phyloP scores from a whole-genome alignment of 495 filamentous ascomycete genomes.

The Penicillium mononematosum region DNA sequence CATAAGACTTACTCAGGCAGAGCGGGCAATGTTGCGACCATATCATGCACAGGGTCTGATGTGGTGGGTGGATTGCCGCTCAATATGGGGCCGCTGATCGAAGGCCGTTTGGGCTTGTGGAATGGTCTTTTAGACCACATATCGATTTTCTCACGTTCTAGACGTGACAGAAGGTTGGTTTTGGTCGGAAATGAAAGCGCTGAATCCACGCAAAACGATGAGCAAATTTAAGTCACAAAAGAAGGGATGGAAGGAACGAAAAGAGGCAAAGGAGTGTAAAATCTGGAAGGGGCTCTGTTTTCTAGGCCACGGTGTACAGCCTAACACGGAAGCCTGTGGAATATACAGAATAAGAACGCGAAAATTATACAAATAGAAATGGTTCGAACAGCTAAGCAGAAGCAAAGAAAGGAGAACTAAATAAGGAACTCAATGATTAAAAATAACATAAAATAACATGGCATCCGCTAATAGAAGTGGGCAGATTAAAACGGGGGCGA shows the following conservation, averaged over 20 bases:
- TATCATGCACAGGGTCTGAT: slow-evolving; percentile 6
- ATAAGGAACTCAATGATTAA: not conserved
- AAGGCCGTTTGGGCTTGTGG: slow-evolving; percentile 41
- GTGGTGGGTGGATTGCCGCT: slow-evolving; percentile 41
- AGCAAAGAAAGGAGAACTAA: not conserved
- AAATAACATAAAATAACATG: slow-evolving; percentile 14
- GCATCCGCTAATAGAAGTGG: slow-evolving; percentile 14
- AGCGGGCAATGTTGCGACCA: slow-evolving; percentile 30
- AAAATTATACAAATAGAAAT: not conserved
- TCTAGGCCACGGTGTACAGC: not conserved
- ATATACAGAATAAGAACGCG: not conserved
- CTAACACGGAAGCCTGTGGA: slow-evolving; percentile 2
- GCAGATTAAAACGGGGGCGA: slow-evolving; percentile 27
- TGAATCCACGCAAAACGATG: not conserved
- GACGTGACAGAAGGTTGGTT: slow-evolving; percentile 1
- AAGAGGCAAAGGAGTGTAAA: slow-evolving; percentile 2
- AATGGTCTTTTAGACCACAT: slow-evolving; percentile 50
- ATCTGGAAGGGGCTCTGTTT: not conserved
- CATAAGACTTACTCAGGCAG: slow-evolving; percentile 42
- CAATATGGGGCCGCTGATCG: slow-evolving; percentile 46
- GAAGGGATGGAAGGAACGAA: not conserved
- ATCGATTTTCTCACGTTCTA: slow-evolving; percentile 16
- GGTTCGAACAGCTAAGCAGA: not conserved
- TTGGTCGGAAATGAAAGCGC: slow-evolving; percentile 4
- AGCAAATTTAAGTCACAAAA: not conserved